Conservation (phyloP, 2,329 filamentous ascomycete genomes). For the Chaetomium olivaceum region DNA sequence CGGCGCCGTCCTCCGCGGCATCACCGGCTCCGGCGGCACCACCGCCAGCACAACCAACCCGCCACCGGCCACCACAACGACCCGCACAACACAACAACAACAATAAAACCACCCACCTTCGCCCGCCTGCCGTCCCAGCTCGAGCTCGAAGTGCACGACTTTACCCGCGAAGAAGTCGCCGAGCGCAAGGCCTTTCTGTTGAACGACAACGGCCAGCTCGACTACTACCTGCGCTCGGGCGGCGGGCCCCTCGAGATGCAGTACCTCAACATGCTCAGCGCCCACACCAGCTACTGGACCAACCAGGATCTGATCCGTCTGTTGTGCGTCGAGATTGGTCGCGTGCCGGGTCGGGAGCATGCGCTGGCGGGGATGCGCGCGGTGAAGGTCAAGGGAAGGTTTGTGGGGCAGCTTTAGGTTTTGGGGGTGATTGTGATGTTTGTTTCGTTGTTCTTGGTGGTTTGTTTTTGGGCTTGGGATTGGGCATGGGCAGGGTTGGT, state of each 20-base stretch:
- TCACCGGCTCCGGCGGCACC: conserved; percentile 50
- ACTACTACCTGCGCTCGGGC: conserved; percentile 82
- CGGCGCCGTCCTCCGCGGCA: conserved; percentile 55
- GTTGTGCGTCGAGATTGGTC: conserved; percentile 83
- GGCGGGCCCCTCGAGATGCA: conserved; percentile 90
- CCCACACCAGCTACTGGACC: conserved; percentile 93
- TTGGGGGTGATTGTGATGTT: no score
- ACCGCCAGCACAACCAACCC: not conserved
- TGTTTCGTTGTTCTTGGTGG: no score
- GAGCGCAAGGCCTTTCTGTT: conserved; percentile 84
- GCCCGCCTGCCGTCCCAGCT: conserved; percentile 62
- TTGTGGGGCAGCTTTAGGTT: conserved; percentile 14
- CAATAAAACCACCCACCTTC: conserved; percentile 43
- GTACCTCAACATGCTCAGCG: conserved; percentile 95
- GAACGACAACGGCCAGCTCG: conserved; percentile 96
- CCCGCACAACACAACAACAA: not conserved
- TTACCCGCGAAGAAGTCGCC: conserved; percentile 85
- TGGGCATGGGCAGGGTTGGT: not conserved
- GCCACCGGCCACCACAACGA: not conserved
- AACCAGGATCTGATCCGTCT: conserved; percentile 86
- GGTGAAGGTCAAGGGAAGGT: conserved; percentile 51
- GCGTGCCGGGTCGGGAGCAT: conserved; percentile 65
- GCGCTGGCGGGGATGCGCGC: conserved; percentile 61
- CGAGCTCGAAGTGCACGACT: conserved; percentile 96
- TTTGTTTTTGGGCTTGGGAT: not conserved